Percentiles rank a stretch among this genome's conserved stretches.
phyloP scores from a whole-genome alignment of 257 asterid genomes.

The Schizonepeta tenuifolia region DNA sequence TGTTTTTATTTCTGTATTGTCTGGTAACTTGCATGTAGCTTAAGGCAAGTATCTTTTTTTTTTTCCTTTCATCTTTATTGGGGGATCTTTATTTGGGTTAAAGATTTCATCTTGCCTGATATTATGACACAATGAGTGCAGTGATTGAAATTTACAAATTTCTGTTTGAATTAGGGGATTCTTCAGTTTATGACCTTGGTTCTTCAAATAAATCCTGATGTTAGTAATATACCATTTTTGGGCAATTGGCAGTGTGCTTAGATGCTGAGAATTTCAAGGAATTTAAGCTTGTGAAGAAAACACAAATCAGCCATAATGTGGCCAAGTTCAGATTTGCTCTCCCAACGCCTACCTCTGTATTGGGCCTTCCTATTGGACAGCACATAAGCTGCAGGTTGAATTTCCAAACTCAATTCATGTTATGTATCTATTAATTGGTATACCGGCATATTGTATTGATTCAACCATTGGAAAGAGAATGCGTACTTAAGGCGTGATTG shows the following conservation, averaged over 20 bases:
- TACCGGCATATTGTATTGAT: neutral
- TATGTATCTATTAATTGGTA: neutral
- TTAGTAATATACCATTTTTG: constrained; percentile 6
- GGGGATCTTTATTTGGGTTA: constrained; percentile 26
- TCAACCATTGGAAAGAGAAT: neutral
- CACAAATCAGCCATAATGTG: constrained; percentile 90
- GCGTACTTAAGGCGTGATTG: constrained; percentile 13
- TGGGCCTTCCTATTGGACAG: constrained; percentile 98
- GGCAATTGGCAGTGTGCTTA: constrained; percentile 64
- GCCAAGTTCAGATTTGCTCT: constrained; percentile 89
- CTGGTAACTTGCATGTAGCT: constrained; percentile 32
- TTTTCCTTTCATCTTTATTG: neutral
- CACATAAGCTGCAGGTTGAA: constrained; percentile 95
- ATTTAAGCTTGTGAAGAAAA: constrained; percentile 88
- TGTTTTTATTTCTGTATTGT: neutral
- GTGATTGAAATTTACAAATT: neutral
- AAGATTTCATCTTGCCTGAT: constrained; percentile 21
- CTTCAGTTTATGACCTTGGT: neutral
- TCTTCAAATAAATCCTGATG: neutral
- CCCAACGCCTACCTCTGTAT: constrained; percentile 83
- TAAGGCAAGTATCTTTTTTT: neutral
- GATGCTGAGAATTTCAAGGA: constrained; percentile 82
- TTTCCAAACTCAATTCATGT: constrained; percentile 21
- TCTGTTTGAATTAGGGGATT: constrained; percentile 23
- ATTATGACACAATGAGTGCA: constrained; percentile 7